Evolutionary conservation across 2,329 filamentous ascomycete species (phyloP), one percentile per base, ranked within the genome.

Genomic region (Botrytis fragariae): DNA sequence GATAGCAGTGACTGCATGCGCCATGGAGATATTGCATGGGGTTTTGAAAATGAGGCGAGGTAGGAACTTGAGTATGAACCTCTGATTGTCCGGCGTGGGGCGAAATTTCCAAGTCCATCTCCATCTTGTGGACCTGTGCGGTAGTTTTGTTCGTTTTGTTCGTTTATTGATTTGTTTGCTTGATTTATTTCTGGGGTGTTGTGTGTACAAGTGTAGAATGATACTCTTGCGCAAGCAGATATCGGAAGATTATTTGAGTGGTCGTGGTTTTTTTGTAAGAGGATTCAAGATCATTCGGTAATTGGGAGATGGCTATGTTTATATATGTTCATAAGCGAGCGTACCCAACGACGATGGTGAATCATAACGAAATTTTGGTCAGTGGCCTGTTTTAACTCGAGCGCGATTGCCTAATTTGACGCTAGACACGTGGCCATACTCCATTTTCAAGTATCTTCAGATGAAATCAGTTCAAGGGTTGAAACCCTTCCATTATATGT

Each of bases 391-490:
- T 57, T 57, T 68, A 16, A 39, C n/a, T 68, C n/a, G 35, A 67
- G 32, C 7, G 64, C 35, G 35, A 68, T 37, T 57, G 48, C 35
- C 64, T 68, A 57, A 57, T 68, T 48, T 42, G 48, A 68, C 65
- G 65, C 65, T 68, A 68, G 65, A 68, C 65, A 68, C 65, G 65
- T 68, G 65, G 35, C 65, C 65, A 57, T 68, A 9, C 65, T 68
- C 65, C 65, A 68, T 68, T 68, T 68, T 57, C 37, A 54, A 68
- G 65, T 57, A 8, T 25, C n/a, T 57, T 44, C 65, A 68, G 65
- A 68, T 25, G 65, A 68, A n/a, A 32, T 18, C 32, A 1, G 35
- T 29, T 54, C 45, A n/a, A n/a, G 37, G 48, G 48, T 57, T 29
- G 35, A 22, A 32, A 39, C 65, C 16, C n/a, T 42, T 68, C 18